Evolutionary conservation across 2,329 filamentous ascomycete species (phyloP), one percentile per base, ranked within the genome.

Genomic region (Plectosphaerella plurivora): DNA sequence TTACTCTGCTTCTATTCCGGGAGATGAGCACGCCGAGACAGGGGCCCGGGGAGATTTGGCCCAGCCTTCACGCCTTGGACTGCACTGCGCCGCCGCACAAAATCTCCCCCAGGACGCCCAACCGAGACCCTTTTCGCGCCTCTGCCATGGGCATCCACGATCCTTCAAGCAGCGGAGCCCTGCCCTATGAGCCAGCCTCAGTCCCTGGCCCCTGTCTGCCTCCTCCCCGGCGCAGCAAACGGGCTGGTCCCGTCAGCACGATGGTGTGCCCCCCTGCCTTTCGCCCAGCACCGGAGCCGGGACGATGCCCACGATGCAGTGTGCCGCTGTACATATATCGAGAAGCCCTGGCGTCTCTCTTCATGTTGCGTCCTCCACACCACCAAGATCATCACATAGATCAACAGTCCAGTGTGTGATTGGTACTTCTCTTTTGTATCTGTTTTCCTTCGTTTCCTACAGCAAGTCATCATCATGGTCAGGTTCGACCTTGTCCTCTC

Each of bases 401-500:
- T 22, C 22, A 22, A 22, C 22, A 7, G 41, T 44, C 16, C 8
- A 18, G 3, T 14, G 16, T n/a, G 15, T 41, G 11, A 12, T 36
- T 25, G 6, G n/a, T 39, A 12, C n/a, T 49, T 49, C 18, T 15
- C 33, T 42, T 41, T 49, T 39, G 16, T 44, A 18, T 44, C 22
- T 45, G 39, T 50, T 39, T 44, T 25, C 16, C 25, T 18, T 50
- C 16, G 35, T 45, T 25, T 50, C 46, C 10, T 22, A 15, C 37
- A 18, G 15, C 52, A 52, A 22, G 22, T 22, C 58, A 36, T 58
- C 63, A 63, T 45, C 58, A 74, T 74, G 69, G 68, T 73, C 46
- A 66, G 67, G 44, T 44, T 20, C 41, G 57, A 67, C 50, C 46
- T 68, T 35, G 58, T 69, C 51, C 53, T 66, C 61, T 63, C 66